phyloP scores from a whole-genome alignment of 202 grass and related monocot species.

The Sporobolus alterniflorus region DNA sequence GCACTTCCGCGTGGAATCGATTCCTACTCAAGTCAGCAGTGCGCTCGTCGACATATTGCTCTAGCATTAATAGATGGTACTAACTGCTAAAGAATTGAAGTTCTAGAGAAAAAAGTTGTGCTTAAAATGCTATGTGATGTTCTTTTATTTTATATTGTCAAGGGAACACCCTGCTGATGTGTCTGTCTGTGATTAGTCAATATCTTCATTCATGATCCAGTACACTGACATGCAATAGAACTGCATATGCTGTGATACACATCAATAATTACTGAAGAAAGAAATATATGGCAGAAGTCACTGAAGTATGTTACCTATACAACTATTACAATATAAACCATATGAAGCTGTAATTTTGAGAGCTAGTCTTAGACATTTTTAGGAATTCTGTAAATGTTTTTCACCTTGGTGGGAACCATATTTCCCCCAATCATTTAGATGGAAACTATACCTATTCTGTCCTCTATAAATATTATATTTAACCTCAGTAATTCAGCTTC shows the following conservation, averaged over 20 bases:
- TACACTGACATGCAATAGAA: not conserved
- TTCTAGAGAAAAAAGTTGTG: not conserved
- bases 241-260: not conserved
- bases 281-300: constrained; percentile 5
- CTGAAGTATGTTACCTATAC: constrained; percentile 12
- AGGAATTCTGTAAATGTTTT: constrained; percentile 2
- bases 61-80: constrained; percentile 26
- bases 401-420: constrained; percentile 7
- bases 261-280: not conserved
- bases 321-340: not conserved
- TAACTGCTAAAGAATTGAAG: constrained; percentile 22
- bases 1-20: constrained; percentile 15
- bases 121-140: constrained; percentile 20
- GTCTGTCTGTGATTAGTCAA: constrained; percentile 38
- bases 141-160: not conserved
- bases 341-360: constrained; percentile 23
- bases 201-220: too few species aligned
- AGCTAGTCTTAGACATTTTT: not conserved
- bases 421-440: not conserved
- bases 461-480: constrained; percentile 8
- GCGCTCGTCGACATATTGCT: constrained; percentile 31
- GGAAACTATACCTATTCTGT: not conserved
- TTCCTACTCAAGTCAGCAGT: not conserved
- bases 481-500: not conserved
- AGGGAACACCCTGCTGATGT: constrained; percentile 14